Percentiles rank a stretch among this genome's conserved stretches.
phyloP scores from a whole-genome alignment of 2,329 filamentous ascomycete species.

The Fusarium austroafricanum region DNA sequence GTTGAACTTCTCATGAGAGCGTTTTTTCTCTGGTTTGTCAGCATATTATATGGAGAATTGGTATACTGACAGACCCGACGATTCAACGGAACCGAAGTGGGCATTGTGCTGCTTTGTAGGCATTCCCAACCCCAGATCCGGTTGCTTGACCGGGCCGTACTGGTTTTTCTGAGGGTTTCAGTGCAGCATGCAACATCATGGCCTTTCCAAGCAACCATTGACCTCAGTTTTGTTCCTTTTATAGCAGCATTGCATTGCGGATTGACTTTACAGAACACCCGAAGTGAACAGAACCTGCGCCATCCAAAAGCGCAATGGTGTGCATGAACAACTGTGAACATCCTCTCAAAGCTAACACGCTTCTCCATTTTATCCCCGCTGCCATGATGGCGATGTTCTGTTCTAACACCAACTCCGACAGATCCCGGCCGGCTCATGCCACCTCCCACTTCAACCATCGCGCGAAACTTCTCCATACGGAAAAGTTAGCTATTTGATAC shows the following conservation, averaged over 20 bases:
- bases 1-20: background rate
- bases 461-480: conserved; percentile 3
- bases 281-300: background rate
- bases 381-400: conserved; percentile 23
- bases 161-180: background rate
- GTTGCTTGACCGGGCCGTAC: conserved; percentile 23
- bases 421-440: conserved; percentile 10
- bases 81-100: conserved; percentile 17
- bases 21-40: conserved; percentile 1
- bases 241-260: background rate
- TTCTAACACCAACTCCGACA: conserved; percentile 4
- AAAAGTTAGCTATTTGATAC: background rate
- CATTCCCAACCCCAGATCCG: background rate
- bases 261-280: background rate
- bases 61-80: background rate
- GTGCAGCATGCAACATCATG: background rate
- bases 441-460: background rate
- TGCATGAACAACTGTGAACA: background rate
- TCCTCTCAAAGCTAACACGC: background rate
- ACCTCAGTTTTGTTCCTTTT: background rate
- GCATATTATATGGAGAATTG: background rate
- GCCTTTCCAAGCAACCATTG: background rate
- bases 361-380: conserved; percentile 10
- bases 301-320: background rate
- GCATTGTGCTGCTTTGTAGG: conserved; percentile 6